Base-by-base conservation (phyloP, 2,329 filamentous ascomycete species). In the Aspergillus pseudotamarii region DNA sequence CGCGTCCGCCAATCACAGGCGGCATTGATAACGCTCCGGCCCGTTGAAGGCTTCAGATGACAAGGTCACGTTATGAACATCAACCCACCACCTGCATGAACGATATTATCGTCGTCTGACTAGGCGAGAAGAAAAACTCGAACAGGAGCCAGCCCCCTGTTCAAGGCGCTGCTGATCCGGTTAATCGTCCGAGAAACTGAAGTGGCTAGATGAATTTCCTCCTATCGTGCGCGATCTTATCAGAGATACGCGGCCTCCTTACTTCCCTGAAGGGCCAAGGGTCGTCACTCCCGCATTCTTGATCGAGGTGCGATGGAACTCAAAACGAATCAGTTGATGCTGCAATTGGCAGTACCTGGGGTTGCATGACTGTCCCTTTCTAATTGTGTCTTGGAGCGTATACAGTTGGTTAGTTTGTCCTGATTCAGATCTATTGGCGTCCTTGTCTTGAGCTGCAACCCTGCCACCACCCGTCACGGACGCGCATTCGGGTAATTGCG, bases 1-100 rank as follows among this genome's bases (percentile, higher is more conserved):
- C 62, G 62, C 57, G 63, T 58, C 51, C 4, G 9, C 64, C 64
- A 66, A 66, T 63, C 48, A 61, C 85, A 21, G 54, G 80, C 16
- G 19, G n/a, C 41, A 19, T 4, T 51, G 43, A 50, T 28, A 10
- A n/a, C 30, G 38, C 45, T 28, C 4, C 5, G 6, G 4, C 12
- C 23, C 23, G 45, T 50, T 23, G 8, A 21, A 23, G 19, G 10
- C 30, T 21, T 16, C 51, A 12, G 12, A 21, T 38, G 34, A 38
- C n/a, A 26, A 23, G 3, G n/a, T 55, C 59, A 58, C 23, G 43
- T 36, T 50, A 32, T 14, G 28, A 9, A 14, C 59, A 51, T 38
- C 26, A 51, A 54, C 41, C 58, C 45, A 55, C 14, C n/a, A 38
- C n/a, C 16, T 57, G 21, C 58, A 51, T n/a, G 48, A 28, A n/a